Base-by-base conservation (phyloP, 1,284 basidiomycete genomes). In the Waitea zeae region DNA sequence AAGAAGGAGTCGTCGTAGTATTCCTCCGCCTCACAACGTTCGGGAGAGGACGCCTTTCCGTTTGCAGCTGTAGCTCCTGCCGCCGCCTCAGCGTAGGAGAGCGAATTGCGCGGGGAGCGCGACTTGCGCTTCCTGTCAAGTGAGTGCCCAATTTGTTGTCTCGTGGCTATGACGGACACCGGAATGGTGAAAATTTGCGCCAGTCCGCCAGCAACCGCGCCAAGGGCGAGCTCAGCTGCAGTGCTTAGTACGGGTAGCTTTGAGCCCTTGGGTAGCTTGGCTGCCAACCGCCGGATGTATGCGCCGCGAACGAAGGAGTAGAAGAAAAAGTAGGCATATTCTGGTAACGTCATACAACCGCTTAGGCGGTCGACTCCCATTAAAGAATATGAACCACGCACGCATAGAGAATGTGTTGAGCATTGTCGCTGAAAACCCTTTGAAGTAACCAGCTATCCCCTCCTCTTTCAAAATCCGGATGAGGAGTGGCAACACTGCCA, bases 271-370 rank as follows among this genome's bases (percentile, higher is more conserved):
- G 74, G 66, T 1, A 70, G 58, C 36, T 62, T 69, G 13, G 63
- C 56, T 3, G 62, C 55, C 22, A 79, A 51, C 18, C 87, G 72
- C 47, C 71, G 74, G 45, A 79, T 70, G 56, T 92, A 92, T 5
- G 83, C 67, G 15, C 67, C 74, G 43, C 89, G 73, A 18, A 97
- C 83, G 51, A 88, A 67, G 17, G 89, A 84, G 57, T 97, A 97
- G 66, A 95, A 97, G 69, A 96, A 97, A 65, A 98, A 99, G 62
- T 98, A 99, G 14, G 95, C 92, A 50, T 93, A 96, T 70, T 95
- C 93, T 95, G 18, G n/a, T 37, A 17, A 11, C 22, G 31, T 32
- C 31, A 36, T 35, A 36, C 33, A 12, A 27, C 33, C 3, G 17
- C 4, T 41, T 12, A 18, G 38, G 17, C 26, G 14, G 29, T 18